A percentile compares a stretch with the other conserved stretches of the same genome.
These are phyloP conservation scores for Balansia obtecta DNA, from an alignment of 2,329 filamentous ascomycete species.

Conservation along the genomic window DNA sequence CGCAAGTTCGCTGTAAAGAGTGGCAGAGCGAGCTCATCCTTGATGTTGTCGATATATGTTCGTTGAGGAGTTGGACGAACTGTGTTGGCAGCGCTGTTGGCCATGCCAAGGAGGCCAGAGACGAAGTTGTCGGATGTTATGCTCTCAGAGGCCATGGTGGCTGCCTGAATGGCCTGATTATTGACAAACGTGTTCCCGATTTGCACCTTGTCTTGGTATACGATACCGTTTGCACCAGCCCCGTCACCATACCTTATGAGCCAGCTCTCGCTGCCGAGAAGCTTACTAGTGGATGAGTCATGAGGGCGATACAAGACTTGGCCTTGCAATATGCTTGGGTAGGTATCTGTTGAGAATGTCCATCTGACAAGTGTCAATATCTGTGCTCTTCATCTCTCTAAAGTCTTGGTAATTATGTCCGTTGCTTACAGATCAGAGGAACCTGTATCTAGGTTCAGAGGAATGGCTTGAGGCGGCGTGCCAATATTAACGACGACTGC, in stretches of 20 bases:
- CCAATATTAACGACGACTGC: constrained; percentile 52
- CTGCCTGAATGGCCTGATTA: constrained; percentile 53
- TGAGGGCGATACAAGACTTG: constrained; percentile 46
- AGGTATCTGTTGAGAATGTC: constrained; percentile 51
- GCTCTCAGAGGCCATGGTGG: constrained; percentile 39
- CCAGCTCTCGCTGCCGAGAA: constrained; percentile 35
- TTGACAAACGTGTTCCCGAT: constrained; percentile 47
- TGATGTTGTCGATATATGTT: constrained; percentile 25
- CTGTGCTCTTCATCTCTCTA: neutral
- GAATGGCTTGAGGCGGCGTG: constrained; percentile 39
- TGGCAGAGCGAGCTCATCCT: constrained; percentile 14
- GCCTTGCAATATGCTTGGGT: constrained; percentile 30
- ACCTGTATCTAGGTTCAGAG: constrained; percentile 58
- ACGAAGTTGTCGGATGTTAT: constrained; percentile 23
- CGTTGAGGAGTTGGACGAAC: constrained; percentile 18
- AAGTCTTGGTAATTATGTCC: neutral
- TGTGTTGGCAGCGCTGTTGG: constrained; percentile 20
- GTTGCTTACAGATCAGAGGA: constrained; percentile 34
- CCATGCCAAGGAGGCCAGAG: constrained; percentile 24
- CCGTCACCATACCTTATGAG: constrained; percentile 53
- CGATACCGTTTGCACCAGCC: constrained; percentile 47
- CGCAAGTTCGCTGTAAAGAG: constrained; percentile 26
- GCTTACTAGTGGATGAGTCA: constrained; percentile 28
- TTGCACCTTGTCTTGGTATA: constrained; percentile 52
- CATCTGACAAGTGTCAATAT: constrained; percentile 33